Evolutionary conservation across 2,329 filamentous ascomycete species (phyloP).

Genomic region (Penicillium sp.): DNA sequence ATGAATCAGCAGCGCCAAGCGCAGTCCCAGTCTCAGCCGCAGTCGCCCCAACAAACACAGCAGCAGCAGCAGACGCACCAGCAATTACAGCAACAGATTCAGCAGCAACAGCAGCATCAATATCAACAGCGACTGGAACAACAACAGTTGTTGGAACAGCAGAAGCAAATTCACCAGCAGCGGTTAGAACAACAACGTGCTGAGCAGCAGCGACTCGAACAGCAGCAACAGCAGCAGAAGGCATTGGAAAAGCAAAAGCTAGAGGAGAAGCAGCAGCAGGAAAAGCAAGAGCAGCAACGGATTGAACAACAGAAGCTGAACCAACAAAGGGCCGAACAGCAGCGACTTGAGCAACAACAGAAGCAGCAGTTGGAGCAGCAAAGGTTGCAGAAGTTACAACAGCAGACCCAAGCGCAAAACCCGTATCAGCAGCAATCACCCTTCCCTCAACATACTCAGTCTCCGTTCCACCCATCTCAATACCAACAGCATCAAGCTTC

Average conservation of each 20-base stretch:
- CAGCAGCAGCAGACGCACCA: slow-evolving; percentile 22
- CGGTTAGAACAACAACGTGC: slow-evolving; percentile 18
- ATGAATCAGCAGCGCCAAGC: slow-evolving; percentile 23
- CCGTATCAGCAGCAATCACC: slow-evolving; percentile 26
- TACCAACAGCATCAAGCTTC: slow-evolving; percentile 23
- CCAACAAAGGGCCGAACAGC: slow-evolving; percentile 17
- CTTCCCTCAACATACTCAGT: slow-evolving; percentile 21
- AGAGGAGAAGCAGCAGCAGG: background rate
- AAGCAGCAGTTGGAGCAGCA: slow-evolving; percentile 20
- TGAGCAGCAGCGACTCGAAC: slow-evolving; percentile 14
- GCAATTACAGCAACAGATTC: slow-evolving; percentile 20
- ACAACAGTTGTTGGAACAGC: slow-evolving; percentile 9
- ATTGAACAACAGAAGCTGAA: slow-evolving; percentile 18
- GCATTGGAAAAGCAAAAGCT: slow-evolving; percentile 16
- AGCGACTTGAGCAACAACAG: slow-evolving; percentile 9
- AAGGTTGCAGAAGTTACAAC: slow-evolving; percentile 23
- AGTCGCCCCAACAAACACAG: slow-evolving; percentile 31
- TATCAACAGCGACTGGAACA: slow-evolving; percentile 19
- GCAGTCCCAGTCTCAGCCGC: slow-evolving; percentile 26
- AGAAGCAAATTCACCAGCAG: slow-evolving; percentile 18
- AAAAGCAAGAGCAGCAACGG: slow-evolving; percentile 8
- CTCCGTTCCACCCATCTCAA: slow-evolving; percentile 23
- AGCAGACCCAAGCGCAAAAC: slow-evolving; percentile 26
- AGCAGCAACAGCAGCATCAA: slow-evolving; percentile 15
- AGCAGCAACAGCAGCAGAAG: slow-evolving; percentile 18